Base-by-base conservation (phyloP, 768 basidiomycete species). In the Filobasidium floriforme region DNA sequence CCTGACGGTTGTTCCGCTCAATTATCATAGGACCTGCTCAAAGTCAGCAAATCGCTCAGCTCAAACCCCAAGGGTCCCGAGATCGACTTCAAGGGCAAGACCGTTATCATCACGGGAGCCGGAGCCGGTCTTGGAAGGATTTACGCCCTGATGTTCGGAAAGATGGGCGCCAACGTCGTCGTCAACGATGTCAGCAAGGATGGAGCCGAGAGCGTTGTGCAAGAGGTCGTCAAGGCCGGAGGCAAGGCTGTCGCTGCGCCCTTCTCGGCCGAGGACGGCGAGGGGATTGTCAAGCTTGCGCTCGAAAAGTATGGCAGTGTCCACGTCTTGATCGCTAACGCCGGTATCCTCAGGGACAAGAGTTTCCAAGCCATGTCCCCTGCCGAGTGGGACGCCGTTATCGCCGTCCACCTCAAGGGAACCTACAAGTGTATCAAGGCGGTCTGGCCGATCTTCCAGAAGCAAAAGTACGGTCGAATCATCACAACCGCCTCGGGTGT, bases 371-470 rank as follows among this genome's bases (percentile, higher is more conserved):
- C 88, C 7, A 88, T 98, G 89, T 84, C 87, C 0, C 89, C 90
- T 71, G 84, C 87, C 70, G 92, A 98, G 70, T 99, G 96, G 96
- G 93, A 98, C 76, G 80, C 87, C 63, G 93, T 98, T 41, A 81
- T 94, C 69, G 85, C 86, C 59, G 85, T 97, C 28, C 93, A 98
- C 78, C 83, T 99, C 41, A 86, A 87, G 60, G 89, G 89, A 10
- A 96, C 94, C 14, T 98, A 86, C 82, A 92, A 91, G 89, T 92
- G 91, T 69, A 87, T 86, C 32, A 89, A 94, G 75, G 96, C 94
- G 6, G 88, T 90, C 28, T 99, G 96, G 96, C 92, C 93, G 0
- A 81, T 90, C 71, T 97, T 99, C 85, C 88, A 89, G 79, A 88
- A 92, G 80, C 94, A 98, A 77, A 92, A 91, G 79, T 96, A 87